Conservation (phyloP, 2,329 filamentous ascomycete genomes). For the Diaporthe eres region DNA sequence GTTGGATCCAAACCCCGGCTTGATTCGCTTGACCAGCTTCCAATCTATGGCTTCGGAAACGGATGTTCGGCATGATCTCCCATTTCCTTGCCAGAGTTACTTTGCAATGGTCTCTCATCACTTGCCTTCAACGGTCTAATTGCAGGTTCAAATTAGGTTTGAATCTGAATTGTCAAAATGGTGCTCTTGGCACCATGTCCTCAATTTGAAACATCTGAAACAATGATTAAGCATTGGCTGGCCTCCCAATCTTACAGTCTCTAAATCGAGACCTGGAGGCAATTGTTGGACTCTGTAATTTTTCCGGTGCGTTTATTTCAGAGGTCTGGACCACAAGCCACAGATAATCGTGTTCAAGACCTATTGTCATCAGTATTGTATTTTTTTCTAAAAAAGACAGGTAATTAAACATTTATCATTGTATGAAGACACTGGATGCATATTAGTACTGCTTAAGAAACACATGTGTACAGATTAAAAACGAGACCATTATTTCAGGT, state of each 20-base stretch:
- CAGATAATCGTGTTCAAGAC: no score
- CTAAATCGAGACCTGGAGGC: neutral
- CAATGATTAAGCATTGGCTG: neutral
- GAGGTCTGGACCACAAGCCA: no score
- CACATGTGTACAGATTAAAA: no score
- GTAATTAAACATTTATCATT: no score
- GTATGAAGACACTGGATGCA: no score
- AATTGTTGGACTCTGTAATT: no score
- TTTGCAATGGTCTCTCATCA: neutral
- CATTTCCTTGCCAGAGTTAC: neutral
- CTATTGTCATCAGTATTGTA: no score
- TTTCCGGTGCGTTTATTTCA: no score
- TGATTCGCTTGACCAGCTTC: neutral
- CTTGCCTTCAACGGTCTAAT: neutral
- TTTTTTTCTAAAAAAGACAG: no score
- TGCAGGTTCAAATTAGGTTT: neutral
- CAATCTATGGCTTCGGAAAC: neutral
- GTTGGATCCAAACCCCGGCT: neutral
- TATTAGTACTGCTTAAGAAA: no score
- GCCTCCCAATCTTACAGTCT: neutral
- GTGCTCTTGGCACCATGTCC: neutral
- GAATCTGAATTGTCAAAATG: neutral
- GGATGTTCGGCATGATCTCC: neutral
- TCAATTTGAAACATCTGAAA: neutral
- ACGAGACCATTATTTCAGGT: no score